phyloP scores from a whole-genome alignment of 345 rosid genomes.

The Gossypium thurberi region DNA sequence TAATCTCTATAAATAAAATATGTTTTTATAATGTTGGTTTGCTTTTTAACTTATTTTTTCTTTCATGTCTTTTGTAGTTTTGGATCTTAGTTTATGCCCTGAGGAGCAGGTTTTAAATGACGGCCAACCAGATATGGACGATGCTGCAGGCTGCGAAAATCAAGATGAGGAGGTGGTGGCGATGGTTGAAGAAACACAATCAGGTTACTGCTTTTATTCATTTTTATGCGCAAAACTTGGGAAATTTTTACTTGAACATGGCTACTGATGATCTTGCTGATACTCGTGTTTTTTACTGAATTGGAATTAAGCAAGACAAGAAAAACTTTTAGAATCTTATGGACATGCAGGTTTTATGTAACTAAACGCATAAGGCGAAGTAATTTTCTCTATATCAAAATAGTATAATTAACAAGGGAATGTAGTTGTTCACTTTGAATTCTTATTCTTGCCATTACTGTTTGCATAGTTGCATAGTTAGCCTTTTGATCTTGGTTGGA shows the following conservation, averaged over 20 bases:
- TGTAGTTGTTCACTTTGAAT: background rate
- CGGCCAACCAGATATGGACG: slow-evolving; percentile 81
- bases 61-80: slow-evolving; percentile 29
- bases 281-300: background rate
- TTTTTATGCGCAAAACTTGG: background rate
- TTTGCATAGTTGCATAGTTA: background rate
- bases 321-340: background rate
- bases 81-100: slow-evolving; percentile 55
- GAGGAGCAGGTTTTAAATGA: slow-evolving; percentile 76
- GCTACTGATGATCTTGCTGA: background rate
- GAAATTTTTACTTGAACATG: background rate
- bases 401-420: background rate
- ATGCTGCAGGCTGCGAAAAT: slow-evolving; percentile 59
- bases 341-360: background rate
- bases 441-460: background rate
- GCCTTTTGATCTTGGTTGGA: background rate
- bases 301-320: background rate
- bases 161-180: slow-evolving; percentile 77
- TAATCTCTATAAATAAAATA: background rate
- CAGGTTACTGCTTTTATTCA: slow-evolving; percentile 40
- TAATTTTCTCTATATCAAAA: background rate
- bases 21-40: background rate
- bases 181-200: slow-evolving; percentile 70
- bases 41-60: background rate
- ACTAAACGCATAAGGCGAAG: no score